Base-by-base conservation (phyloP, 495 filamentous ascomycete genomes). In the Halenospora varia region DNA sequence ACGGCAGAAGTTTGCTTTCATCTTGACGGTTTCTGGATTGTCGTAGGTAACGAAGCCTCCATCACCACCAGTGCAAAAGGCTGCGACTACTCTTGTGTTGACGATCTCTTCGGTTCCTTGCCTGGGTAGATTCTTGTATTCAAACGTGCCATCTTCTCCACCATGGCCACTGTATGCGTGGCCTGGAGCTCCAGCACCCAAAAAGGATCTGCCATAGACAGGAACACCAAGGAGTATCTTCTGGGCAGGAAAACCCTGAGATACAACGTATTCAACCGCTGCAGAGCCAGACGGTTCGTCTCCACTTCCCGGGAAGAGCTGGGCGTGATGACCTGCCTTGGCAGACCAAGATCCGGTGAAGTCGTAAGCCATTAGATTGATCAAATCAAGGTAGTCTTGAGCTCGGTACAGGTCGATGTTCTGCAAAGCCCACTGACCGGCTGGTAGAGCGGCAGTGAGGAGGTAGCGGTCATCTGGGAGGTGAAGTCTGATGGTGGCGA, bases 21-120 rank as follows among this genome's bases (percentile, higher is more conserved):
- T 82, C 70, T 80, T 81, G n/a, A 95, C 90, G 11, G 89, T 93
- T 19, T 85, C 81, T 18, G 87, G 84, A 59, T 90, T 92, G 67
- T 96, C 92, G 68, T 95, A 96, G 6, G 82, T 88, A 24, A 96
- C 83, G 64, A 92, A 96, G 0, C 89, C 92, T 2, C 89, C 92
- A 71, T 93, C 91, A 2, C 79, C 85, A 19, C 90, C 91, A 11
- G 86, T 71, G 62, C 89, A 96, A 57, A 82, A 90, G 4, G 90
- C 89, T 10, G 92, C 89, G 9, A 80, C 75, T 23, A 70, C 64
- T 17, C 82, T 68, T 40, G 77, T 77, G 70, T 96, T 90, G 41
- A 90, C 79, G 42, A 80, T 71, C 64, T 95, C 89, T 64, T 82
- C 77, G n/a, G 71, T 70, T 10, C 84, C 87, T 2, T 84, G 82